phyloP scores from a whole-genome alignment of 352 stramenopile species.

The Aphanomyces invadans region DNA sequence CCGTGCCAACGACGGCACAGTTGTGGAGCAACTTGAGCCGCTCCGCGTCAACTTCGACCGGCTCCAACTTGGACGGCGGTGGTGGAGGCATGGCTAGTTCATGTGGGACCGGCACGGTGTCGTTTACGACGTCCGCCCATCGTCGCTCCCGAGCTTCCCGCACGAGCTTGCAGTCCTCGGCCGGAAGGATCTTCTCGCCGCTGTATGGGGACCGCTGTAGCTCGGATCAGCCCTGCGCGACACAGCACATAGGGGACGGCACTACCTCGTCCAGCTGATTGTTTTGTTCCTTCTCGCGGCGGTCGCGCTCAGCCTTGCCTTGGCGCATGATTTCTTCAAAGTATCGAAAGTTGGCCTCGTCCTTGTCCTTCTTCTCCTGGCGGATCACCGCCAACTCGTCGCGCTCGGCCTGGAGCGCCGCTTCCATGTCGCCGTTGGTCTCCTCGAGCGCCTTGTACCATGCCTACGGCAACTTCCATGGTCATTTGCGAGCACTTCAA shows the following conservation, averaged over 20 bases:
- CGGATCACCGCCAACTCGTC: constrained; percentile 76
- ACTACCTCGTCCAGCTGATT: constrained; percentile 10
- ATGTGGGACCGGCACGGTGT: constrained; percentile 26
- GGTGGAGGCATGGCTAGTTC: constrained; percentile 25
- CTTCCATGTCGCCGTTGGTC: constrained; percentile 64
- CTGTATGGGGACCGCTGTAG: constrained; percentile 44
- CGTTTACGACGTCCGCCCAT: constrained; percentile 56
- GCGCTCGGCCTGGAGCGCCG: constrained; percentile 73
- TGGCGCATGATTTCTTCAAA: constrained; percentile 86
- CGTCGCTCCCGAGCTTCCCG: constrained; percentile 52
- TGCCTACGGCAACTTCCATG: constrained; percentile 28
- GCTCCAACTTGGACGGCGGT: constrained; percentile 1
- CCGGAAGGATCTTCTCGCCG: constrained; percentile 56
- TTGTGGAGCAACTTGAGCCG: constrained; percentile 59
- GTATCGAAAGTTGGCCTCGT: constrained; percentile 78
- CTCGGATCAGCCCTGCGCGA: neutral
- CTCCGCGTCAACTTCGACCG: constrained; percentile 43
- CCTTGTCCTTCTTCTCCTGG: constrained; percentile 77
- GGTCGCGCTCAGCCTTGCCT: constrained; percentile 39
- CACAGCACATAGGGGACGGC: neutral
- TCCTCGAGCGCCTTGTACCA: constrained; percentile 62
- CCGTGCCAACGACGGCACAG: constrained; percentile 54
- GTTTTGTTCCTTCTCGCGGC: constrained; percentile 35
- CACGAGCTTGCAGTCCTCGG: constrained; percentile 54
- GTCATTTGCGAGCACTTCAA: constrained; percentile 27